Conservation (phyloP, 805 yeast genomes). For the Barnettozyma wickerhamii region DNA sequence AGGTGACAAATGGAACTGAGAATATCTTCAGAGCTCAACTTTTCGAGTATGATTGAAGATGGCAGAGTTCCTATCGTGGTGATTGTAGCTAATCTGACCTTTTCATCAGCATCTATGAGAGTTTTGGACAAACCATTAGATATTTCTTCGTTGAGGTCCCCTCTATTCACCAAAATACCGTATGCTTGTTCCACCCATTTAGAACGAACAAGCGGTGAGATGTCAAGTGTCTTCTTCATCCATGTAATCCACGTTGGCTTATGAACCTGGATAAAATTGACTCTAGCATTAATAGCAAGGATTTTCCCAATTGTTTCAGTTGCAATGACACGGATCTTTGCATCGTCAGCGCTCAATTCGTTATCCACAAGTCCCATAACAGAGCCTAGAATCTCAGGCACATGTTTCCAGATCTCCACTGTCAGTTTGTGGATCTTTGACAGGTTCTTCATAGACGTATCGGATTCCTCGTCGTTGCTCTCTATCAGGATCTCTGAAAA, state of each 20-base stretch:
- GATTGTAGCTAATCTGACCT: constrained; percentile 63
- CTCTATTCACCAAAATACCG: constrained; percentile 39
- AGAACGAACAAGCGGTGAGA: constrained; percentile 56
- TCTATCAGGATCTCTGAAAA: constrained; percentile 71
- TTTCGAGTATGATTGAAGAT: constrained; percentile 41
- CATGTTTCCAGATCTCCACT: constrained; percentile 68
- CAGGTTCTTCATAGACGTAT: constrained; percentile 36
- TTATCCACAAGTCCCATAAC: constrained; percentile 78
- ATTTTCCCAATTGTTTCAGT: constrained; percentile 71
- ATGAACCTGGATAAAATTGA: constrained; percentile 56
- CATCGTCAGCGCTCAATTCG: constrained; percentile 71
- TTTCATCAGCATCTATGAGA: constrained; percentile 69
- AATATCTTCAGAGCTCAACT: constrained; percentile 42
- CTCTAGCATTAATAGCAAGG: constrained; percentile 42
- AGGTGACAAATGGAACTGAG: constrained; percentile 55
- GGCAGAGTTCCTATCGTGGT: constrained; percentile 44
- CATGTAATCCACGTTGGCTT: constrained; percentile 62
- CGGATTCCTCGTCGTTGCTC: constrained; percentile 23
- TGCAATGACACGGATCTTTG: constrained; percentile 57
- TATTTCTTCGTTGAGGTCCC: constrained; percentile 47
- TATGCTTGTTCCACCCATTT: constrained; percentile 66
- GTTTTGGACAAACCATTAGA: constrained; percentile 60
- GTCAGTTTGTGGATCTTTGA: constrained; percentile 59
- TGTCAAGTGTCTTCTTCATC: constrained; percentile 72
- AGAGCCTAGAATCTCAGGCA: constrained; percentile 69